A percentile compares a stretch with the other conserved stretches of the same genome.
These are phyloP conservation scores for Daldinia childiae DNA, from an alignment of 495 filamentous ascomycete genomes.

Conservation along the genomic window DNA sequence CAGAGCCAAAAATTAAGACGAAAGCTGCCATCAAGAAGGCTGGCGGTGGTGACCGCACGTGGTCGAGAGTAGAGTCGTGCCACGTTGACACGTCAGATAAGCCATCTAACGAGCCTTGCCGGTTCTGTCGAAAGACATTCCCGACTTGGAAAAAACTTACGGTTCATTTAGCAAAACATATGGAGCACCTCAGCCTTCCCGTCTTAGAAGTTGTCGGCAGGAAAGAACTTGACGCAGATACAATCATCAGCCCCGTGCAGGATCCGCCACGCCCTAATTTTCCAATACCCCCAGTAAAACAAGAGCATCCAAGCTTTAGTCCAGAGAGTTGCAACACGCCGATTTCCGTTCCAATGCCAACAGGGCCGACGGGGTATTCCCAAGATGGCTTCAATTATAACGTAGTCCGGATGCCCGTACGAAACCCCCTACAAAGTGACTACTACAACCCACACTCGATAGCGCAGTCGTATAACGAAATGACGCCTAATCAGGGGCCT, in stretches of 20 bases:
- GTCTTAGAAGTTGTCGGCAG: constrained; percentile 77
- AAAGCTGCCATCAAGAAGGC: constrained; percentile 65
- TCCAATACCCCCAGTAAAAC: constrained; percentile 48
- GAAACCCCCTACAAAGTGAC: constrained; percentile 19
- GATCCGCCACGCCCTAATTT: constrained; percentile 57
- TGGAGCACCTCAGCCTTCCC: constrained; percentile 92
- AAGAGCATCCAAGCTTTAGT: constrained; percentile 43
- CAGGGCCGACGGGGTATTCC: constrained; percentile 33
- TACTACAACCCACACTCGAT: constrained; percentile 37
- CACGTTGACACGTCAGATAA: constrained; percentile 71
- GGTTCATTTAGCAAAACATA: constrained; percentile 94
- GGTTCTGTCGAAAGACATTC: constrained; percentile 87
- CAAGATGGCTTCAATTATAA: constrained; percentile 31
- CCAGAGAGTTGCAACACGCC: constrained; percentile 17
- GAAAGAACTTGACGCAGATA: constrained; percentile 65
- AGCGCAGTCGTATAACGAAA: constrained; percentile 27
- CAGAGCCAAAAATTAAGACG: constrained; percentile 76
- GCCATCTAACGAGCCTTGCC: constrained; percentile 84
- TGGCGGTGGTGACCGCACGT: constrained; percentile 68
- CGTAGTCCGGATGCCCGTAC: constrained; percentile 26
- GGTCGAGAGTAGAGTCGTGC: constrained; percentile 82
- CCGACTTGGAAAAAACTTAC: constrained; percentile 93
- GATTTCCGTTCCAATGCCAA: background rate
- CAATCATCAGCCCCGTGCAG: constrained; percentile 71
- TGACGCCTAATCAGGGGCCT: constrained; percentile 28